These are phyloP conservation scores for Boletus eberwhitei DNA, from an alignment of 768 basidiomycete genomes.

Conservation along the genomic window DNA sequence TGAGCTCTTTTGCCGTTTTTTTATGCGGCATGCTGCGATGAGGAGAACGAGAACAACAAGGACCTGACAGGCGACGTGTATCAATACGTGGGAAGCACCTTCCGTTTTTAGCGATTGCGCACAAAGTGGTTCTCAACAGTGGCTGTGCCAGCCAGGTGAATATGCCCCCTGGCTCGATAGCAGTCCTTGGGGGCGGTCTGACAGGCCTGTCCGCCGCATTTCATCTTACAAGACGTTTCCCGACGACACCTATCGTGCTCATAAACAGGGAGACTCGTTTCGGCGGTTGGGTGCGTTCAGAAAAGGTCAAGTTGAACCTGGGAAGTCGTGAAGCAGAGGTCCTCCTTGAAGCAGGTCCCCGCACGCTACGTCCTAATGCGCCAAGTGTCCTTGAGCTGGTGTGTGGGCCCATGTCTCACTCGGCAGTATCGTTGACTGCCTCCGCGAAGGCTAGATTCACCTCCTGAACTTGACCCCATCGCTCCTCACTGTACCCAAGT, in stretches of 20 bases:
- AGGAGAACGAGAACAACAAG: not conserved
- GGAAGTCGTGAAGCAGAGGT: slow-evolving; percentile 37
- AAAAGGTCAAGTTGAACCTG: slow-evolving; percentile 44
- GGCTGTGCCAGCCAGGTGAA: too few relatives aligned
- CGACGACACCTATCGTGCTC: slow-evolving; percentile 55
- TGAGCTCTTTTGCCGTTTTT: slow-evolving; percentile 13
- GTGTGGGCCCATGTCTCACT: slow-evolving; percentile 15
- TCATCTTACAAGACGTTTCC: slow-evolving; percentile 67
- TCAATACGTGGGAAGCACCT: slow-evolving; percentile 11
- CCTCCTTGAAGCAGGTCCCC: slow-evolving; percentile 80
- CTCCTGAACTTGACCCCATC: slow-evolving; percentile 59
- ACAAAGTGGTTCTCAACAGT: not conserved
- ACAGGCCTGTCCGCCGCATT: slow-evolving; percentile 81
- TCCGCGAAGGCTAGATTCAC: slow-evolving; percentile 56
- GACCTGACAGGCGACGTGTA: slow-evolving; percentile 21
- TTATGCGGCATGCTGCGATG: slow-evolving; percentile 18
- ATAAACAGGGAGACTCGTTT: slow-evolving; percentile 61
- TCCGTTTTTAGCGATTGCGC: not conserved
- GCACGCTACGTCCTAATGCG: slow-evolving; percentile 79
- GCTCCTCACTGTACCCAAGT: slow-evolving; percentile 63
- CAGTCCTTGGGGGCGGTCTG: slow-evolving; percentile 77
- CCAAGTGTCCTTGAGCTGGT: slow-evolving; percentile 78
- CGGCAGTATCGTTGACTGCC: slow-evolving; percentile 9
- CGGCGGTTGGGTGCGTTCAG: slow-evolving; percentile 86
- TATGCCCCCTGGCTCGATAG: slow-evolving; percentile 40